Evolutionary conservation across 78 protist genomes (phyloP).

Genomic region (Trichosphaerium sp.): DNA sequence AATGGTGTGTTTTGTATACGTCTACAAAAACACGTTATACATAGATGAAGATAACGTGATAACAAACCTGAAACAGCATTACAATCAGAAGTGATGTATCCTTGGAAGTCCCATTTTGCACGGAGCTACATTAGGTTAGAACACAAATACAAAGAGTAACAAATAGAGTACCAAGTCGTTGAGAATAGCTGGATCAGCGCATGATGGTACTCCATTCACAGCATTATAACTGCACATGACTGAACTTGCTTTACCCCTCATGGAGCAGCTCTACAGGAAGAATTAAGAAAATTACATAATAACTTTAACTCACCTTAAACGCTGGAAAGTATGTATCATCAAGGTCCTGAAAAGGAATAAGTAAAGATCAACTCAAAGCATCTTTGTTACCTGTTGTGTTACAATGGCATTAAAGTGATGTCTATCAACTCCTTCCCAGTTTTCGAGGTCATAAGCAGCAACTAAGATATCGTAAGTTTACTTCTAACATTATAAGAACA

Average conservation of each 20-base stretch:
- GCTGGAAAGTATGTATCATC: constrained; percentile 23
- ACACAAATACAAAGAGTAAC: constrained; percentile 29
- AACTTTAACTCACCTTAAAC: too few relatives aligned
- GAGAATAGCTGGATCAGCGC: too few relatives aligned
- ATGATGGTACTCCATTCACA: constrained; percentile 22
- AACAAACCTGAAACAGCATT: constrained; percentile 10
- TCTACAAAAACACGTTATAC: too few relatives aligned
- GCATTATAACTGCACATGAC: constrained; percentile 49
- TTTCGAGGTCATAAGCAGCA: constrained; percentile 16
- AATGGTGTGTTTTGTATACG: not conserved
- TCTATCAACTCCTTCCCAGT: constrained; percentile 3
- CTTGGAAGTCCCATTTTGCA: constrained; percentile 13
- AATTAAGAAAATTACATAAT: too few relatives aligned
- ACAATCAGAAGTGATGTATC: constrained; percentile 28
- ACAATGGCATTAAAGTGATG: constrained; percentile 20
- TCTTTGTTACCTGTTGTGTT: not conserved
- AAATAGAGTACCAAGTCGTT: not conserved
- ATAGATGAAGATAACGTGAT: too few relatives aligned
- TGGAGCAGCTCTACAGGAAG: not conserved
- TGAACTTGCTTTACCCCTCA: not conserved
- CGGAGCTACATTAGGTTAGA: not conserved
- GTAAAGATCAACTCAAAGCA: too few relatives aligned
- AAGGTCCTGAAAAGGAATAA: not conserved
- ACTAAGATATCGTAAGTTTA: not conserved
- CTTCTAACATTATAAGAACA: not conserved